phyloP scores from a whole-genome alignment of 768 basidiomycete species.

The Podaxis rugospora region DNA sequence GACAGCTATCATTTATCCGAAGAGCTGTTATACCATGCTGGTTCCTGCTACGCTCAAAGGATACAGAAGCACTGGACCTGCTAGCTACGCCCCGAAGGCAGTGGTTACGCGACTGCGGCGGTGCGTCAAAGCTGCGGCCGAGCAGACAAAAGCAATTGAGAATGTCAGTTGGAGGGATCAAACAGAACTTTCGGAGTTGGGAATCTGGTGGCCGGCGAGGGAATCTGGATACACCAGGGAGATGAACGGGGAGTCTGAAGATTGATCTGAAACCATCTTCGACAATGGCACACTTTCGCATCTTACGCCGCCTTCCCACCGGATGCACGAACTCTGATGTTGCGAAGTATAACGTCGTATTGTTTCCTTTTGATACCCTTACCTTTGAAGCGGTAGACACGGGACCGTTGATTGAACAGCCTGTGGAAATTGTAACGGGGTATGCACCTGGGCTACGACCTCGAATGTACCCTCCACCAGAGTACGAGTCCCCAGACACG shows the following conservation, averaged over 20 bases:
- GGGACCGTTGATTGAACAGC: slow-evolving; percentile 23
- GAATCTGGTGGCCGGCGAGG: slow-evolving; percentile 28
- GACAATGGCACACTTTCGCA: slow-evolving; percentile 31
- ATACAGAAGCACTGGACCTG: slow-evolving; percentile 31
- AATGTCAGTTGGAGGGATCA: slow-evolving; percentile 20
- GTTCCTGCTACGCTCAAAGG: slow-evolving; percentile 26
- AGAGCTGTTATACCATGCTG: slow-evolving; percentile 35
- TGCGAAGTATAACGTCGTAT: slow-evolving; percentile 31
- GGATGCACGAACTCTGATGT: not conserved
- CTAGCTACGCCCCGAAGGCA: slow-evolving; percentile 29
- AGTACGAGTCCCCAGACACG: slow-evolving; percentile 15
- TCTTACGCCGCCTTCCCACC: slow-evolving; percentile 8
- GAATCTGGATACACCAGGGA: slow-evolving; percentile 12
- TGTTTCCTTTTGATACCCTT: slow-evolving; percentile 31
- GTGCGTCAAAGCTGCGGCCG: slow-evolving; percentile 18
- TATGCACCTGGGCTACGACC: slow-evolving; percentile 25
- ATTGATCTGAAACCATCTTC: slow-evolving; percentile 32
- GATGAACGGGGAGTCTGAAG: slow-evolving; percentile 31
- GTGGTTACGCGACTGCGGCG: slow-evolving; percentile 28
- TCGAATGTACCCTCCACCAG: slow-evolving; percentile 25
- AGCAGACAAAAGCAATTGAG: slow-evolving; percentile 6
- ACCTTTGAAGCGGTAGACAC: slow-evolving; percentile 22
- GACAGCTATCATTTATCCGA: slow-evolving; percentile 36
- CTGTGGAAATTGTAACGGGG: slow-evolving; percentile 30
- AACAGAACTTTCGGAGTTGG: slow-evolving; percentile 24